Conservation (phyloP, 495 filamentous ascomycete genomes). For the Aspergillus homomorphus region DNA sequence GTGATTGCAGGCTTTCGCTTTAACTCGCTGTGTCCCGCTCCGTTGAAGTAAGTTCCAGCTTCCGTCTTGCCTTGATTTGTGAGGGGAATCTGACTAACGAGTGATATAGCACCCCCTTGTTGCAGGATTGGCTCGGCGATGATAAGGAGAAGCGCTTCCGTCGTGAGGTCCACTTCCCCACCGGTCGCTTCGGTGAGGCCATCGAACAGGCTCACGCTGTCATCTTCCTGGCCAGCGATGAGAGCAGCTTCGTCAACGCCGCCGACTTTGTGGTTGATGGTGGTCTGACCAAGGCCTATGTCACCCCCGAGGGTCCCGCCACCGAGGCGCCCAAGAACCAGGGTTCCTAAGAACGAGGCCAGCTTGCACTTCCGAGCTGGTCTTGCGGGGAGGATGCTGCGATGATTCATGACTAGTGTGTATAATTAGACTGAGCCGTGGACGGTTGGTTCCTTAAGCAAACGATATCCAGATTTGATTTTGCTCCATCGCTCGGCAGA, state of each 20-base stretch:
- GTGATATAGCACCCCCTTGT: slow-evolving; percentile 58
- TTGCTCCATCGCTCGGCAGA: slow-evolving; percentile 37
- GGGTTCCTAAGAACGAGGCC: slow-evolving; percentile 23
- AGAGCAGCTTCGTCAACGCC: slow-evolving; percentile 90
- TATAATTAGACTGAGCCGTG: slow-evolving; percentile 11
- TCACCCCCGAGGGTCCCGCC: slow-evolving; percentile 82
- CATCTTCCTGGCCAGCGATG: slow-evolving; percentile 89
- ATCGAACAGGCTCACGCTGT: slow-evolving; percentile 95
- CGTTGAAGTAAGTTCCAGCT: slow-evolving; percentile 64
- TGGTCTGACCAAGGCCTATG: slow-evolving; percentile 93
- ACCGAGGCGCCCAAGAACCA: slow-evolving; percentile 67
- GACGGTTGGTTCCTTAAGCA: slow-evolving; percentile 18
- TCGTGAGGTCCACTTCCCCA: slow-evolving; percentile 92
- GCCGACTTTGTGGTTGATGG: slow-evolving; percentile 95
- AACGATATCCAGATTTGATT: slow-evolving; percentile 44
- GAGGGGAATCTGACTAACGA: not conserved
- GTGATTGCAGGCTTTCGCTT: slow-evolving; percentile 58
- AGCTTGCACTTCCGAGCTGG: not conserved
- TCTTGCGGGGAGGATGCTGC: not conserved
- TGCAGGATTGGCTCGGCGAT: slow-evolving; percentile 94
- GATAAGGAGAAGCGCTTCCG: slow-evolving; percentile 78
- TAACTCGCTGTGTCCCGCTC: slow-evolving; percentile 89
- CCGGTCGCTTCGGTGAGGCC: slow-evolving; percentile 92
- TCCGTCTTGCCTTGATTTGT: not conserved
- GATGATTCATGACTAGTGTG: slow-evolving; percentile 17